Base-by-base conservation (phyloP, 495 filamentous ascomycete species). In the Aspergillus taichungensis region DNA sequence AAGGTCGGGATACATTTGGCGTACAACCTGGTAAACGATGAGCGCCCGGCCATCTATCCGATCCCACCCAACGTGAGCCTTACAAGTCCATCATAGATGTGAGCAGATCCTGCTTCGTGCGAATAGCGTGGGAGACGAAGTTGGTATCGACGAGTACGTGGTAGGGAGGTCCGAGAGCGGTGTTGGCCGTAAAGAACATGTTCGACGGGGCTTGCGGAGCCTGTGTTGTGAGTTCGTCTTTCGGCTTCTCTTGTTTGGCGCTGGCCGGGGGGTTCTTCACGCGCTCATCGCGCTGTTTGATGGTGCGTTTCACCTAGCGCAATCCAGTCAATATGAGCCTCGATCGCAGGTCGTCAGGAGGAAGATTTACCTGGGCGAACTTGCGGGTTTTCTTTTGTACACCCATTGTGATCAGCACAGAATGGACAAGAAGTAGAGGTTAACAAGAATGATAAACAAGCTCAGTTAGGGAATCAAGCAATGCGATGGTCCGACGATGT, bases 131-230 rank as follows among this genome's bases (percentile, higher is more conserved):
- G 33, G 80, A 85, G 41, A 97, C 77, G 60, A 98, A 98, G 62
- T 96, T 96, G 67, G 90, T 95, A 67, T 95, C 56, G 50, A 84
- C 74, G 27, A 94, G 80, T 33, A 94, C 77, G 10, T 73, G 77
- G 72, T 94, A 95, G n/a, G 88, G 88, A 1, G 92, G 92, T 13
- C 83, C 77, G 41, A 98, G 79, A 27, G 88, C 85, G 37, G 85
- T 85, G 68, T 98, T 98, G 72, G 90, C 87, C 52, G 87, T 78
- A 70, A 95, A 96, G 80, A 96, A 98, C 66, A 98, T 82, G 37
- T 79, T 75, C 6, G 88, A 89, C 6, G 91, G 84, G 43, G 85
- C 80, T 64, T 90, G 84, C 8, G 84, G 78, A 30, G 78, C 76
- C 49, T 62, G 57, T 34, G 46, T 51, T 36, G 56, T 45, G 10